Evolutionary conservation across 192 early-diverging fungal species (phyloP).

Genomic region (Spizellomyces sp.): DNA sequence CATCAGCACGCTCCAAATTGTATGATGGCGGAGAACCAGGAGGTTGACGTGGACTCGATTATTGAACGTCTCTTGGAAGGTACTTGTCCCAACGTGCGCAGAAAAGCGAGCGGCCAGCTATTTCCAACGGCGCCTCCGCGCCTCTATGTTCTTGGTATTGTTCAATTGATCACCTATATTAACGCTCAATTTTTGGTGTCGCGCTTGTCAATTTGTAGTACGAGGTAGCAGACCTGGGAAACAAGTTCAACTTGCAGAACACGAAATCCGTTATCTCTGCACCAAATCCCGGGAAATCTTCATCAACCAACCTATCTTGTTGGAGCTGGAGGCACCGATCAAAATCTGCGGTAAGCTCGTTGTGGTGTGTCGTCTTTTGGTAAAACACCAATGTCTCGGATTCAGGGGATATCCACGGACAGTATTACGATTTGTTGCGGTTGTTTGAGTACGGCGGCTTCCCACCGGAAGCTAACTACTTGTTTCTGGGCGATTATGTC

Average conservation of each 20-base stretch:
- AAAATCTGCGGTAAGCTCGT: constrained; percentile 46
- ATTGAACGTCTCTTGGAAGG: constrained; percentile 92
- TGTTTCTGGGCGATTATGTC: constrained; percentile 98
- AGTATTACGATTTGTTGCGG: constrained; percentile 95
- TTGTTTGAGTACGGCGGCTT: constrained; percentile 96
- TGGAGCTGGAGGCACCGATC: constrained; percentile 53
- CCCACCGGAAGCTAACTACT: constrained; percentile 94
- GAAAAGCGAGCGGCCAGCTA: no score
- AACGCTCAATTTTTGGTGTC: constrained; percentile 10
- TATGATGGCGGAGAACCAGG: constrained; percentile 39
- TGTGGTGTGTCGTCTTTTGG: constrained; percentile 2
- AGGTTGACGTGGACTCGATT: constrained; percentile 85
- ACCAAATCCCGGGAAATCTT: constrained; percentile 93
- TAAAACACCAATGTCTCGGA: constrained; percentile 38
- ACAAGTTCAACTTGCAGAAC: constrained; percentile 92
- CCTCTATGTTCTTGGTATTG: not conserved
- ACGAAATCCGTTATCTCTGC: constrained; percentile 95
- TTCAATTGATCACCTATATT: constrained; percentile 5
- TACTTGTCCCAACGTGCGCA: constrained; percentile 37
- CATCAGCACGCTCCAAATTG: not conserved
- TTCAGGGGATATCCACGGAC: constrained; percentile 84
- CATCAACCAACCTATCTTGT: constrained; percentile 77
- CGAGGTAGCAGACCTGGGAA: constrained; percentile 93
- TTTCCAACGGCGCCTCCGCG: not conserved
- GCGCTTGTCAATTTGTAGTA: constrained; percentile 59